These are phyloP conservation scores for Hypoxylon sp. DNA, from an alignment of 2,329 filamentous ascomycete species.

Conservation along the genomic window DNA sequence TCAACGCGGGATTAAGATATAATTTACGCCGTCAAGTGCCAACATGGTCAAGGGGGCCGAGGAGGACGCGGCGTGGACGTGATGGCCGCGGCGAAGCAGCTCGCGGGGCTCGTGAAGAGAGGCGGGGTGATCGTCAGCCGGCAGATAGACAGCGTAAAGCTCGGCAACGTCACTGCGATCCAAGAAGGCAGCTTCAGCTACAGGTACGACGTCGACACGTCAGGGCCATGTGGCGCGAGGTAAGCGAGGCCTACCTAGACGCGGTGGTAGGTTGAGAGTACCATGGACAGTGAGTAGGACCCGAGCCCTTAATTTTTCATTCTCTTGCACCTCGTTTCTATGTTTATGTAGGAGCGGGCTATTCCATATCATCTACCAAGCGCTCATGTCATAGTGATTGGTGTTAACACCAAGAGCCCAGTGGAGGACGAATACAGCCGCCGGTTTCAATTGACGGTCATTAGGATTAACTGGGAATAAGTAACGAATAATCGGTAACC, in stretches of 20 bases:
- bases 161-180: slow-evolving; percentile 35
- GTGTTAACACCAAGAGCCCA: slow-evolving; percentile 26
- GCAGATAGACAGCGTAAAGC: slow-evolving; percentile 38
- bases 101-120: slow-evolving; percentile 35
- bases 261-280: slow-evolving; percentile 40
- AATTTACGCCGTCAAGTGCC: no score
- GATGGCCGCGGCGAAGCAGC: slow-evolving; percentile 31
- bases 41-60: slow-evolving; percentile 38
- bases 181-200: slow-evolving; percentile 26
- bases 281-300: slow-evolving; percentile 24
- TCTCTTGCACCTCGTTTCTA: background rate
- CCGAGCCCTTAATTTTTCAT: background rate
- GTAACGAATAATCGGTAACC: no score
- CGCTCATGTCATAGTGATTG: slow-evolving; percentile 28
- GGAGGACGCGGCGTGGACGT: slow-evolving; percentile 29
- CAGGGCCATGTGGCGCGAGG: slow-evolving; percentile 34
- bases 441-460: slow-evolving; percentile 40
- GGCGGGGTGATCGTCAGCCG: slow-evolving; percentile 39
- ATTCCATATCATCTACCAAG: no score
- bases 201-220: slow-evolving; percentile 31
- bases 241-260: slow-evolving; percentile 36
- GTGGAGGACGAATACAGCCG: slow-evolving; percentile 38
- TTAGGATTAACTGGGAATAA: slow-evolving; percentile 34
- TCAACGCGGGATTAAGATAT: no score
- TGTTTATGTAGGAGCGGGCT: no score